phyloP scores from a whole-genome alignment of 2,329 filamentous ascomycete species.

The Hypoxylon sp. region DNA sequence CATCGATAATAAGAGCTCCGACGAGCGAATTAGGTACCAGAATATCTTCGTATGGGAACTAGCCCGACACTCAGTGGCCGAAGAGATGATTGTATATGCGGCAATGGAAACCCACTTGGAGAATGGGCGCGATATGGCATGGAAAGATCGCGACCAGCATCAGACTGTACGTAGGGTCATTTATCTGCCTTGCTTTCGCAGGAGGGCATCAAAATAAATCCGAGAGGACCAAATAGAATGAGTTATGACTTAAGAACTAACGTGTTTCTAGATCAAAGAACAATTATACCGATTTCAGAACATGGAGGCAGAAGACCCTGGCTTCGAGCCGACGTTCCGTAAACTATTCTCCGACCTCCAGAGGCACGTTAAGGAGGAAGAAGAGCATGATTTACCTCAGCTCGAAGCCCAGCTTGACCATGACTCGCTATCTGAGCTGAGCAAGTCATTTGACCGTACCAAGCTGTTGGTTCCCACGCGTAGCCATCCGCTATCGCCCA shows the following conservation, averaged over 20 bases:
- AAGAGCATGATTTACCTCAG: conserved; percentile 63
- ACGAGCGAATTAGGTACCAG: conserved; percentile 59
- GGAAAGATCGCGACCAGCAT: conserved; percentile 65
- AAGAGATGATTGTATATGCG: conserved; percentile 68
- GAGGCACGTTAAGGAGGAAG: conserved; percentile 67
- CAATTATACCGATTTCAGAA: conserved; percentile 65
- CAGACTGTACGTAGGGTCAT: conserved; percentile 55
- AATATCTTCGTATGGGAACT: conserved; percentile 67
- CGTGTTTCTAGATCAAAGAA: conserved; percentile 63
- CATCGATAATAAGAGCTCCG: conserved; percentile 54
- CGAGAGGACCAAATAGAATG: too few species aligned
- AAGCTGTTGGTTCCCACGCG: conserved; percentile 69
- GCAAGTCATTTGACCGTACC: conserved; percentile 64
- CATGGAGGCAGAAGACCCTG: conserved; percentile 57
- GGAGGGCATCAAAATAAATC: too few species aligned
- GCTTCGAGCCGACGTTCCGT: conserved; percentile 62
- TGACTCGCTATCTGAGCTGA: conserved; percentile 57
- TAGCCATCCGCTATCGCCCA: conserved; percentile 65
- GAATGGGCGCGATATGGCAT: conserved; percentile 61
- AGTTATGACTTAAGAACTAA: not conserved
- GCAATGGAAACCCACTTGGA: conserved; percentile 65
- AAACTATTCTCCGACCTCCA: conserved; percentile 61
- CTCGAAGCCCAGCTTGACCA: conserved; percentile 62
- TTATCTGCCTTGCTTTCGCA: too few species aligned
- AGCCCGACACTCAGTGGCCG: conserved; percentile 63